Percentiles rank a stretch among this genome's conserved stretches.
Conservation (phyloP, 768 basidiomycete genomes). For the Agrocybe pediades region DNA sequence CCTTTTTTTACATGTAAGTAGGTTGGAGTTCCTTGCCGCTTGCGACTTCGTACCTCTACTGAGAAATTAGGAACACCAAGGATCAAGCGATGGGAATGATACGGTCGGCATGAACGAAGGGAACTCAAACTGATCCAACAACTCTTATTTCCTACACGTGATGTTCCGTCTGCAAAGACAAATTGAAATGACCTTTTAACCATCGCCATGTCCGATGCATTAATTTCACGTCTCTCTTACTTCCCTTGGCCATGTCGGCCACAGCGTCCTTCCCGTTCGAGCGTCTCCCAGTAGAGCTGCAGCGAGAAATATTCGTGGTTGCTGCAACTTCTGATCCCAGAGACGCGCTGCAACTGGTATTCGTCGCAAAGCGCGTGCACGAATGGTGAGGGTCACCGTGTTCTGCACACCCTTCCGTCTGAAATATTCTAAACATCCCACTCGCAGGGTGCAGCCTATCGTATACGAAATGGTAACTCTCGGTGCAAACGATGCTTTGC, state of each 20-base stretch:
- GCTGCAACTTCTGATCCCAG: slow-evolving; percentile 28
- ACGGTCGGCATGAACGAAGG: slow-evolving; percentile 12
- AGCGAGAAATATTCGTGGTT: slow-evolving; percentile 38
- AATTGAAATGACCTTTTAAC: slow-evolving; percentile 24
- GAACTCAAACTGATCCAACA: background rate
- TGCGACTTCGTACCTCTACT: slow-evolving; percentile 1
- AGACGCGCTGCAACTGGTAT: slow-evolving; percentile 29
- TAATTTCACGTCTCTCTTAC: slow-evolving; percentile 22
- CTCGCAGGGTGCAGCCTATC: slow-evolving; percentile 39
- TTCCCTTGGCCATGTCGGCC: slow-evolving; percentile 18
- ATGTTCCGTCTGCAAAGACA: slow-evolving; percentile 26
- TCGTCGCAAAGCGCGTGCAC: slow-evolving; percentile 35
- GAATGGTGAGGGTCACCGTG: slow-evolving; percentile 31
- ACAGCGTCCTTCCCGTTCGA: slow-evolving; percentile 26
- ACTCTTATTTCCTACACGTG: slow-evolving; percentile 28
- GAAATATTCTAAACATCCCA: slow-evolving; percentile 3
- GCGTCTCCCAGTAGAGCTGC: slow-evolving; percentile 40
- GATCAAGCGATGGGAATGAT: slow-evolving; percentile 17
- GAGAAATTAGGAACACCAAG: slow-evolving; percentile 7
- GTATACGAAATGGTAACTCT: slow-evolving; percentile 41
- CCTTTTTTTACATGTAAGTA: slow-evolving; percentile 4
- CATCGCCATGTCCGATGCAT: slow-evolving; percentile 24
- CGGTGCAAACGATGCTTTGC: slow-evolving; percentile 27
- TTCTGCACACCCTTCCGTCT: background rate
- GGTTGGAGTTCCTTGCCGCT: slow-evolving; percentile 7